Evolutionary conservation across 768 basidiomycete genomes (phyloP), one percentile per base, ranked within the genome.

Genomic region (Coprinopsis sp.): DNA sequence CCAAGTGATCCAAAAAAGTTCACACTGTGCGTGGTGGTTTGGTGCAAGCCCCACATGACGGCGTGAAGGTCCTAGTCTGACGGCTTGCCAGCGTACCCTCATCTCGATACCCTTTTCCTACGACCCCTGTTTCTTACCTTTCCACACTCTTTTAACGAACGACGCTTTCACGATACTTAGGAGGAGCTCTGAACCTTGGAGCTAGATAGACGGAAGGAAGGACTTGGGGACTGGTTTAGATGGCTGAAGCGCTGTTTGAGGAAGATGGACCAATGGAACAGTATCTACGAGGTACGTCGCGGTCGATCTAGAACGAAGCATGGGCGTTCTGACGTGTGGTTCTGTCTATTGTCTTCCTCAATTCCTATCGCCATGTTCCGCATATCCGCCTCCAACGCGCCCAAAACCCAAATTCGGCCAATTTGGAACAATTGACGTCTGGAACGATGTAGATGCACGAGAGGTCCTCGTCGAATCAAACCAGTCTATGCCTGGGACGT

Each of bases 181-280:
- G 33, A 23, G 8, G 12, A 18, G 19, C 23, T 30, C 18, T 13
- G 39, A 44, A 6, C 34, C 34, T 18, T 39, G 37, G 18, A 21
- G 18, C 6, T 5, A 39, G 21, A 5, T 39, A 39, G 37, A 23
- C 6, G 18, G 34, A 18, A 10, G 34, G 18, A 18, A 18, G 10
- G 34, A 25, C 23, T 29, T 13, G 13, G 40, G 31, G 49, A 50
- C 45, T 60, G 57, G 52, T 52, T n/a, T n/a, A n/a, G 47, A 89
- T 89, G 87, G 87, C 87, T 28, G 83, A 88, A 70, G 73, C 87
- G 48, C 62, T 87, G 51, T 87, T 86, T 64, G 81, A 87, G 54
- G 79, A 86, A 51, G 84, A n/a, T n/a, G n/a, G 87, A 55, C 87
- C 87, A 33, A 73, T 89, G 33, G 78, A 83, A 56, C 74, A 79